A percentile compares a stretch with the other conserved stretches of the same genome.
Evolutionary conservation across 2,329 filamentous ascomycete genomes (phyloP).

Genomic region (Paecilomyces variotii): DNA sequence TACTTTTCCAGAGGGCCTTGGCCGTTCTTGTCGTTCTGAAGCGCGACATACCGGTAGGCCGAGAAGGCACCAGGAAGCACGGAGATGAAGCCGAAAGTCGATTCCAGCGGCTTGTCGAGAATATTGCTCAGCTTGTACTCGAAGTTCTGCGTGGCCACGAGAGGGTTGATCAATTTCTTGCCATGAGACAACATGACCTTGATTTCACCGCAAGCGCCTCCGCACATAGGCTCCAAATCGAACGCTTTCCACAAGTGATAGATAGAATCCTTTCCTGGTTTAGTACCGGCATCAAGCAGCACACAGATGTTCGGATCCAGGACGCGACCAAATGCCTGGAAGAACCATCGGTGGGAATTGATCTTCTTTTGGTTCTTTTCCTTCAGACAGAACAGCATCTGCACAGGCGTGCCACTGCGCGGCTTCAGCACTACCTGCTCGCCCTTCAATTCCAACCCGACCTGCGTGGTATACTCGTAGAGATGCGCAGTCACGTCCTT

Average conservation of each 20-base stretch:
- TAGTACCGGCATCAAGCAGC: constrained; percentile 89
- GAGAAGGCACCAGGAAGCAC: constrained; percentile 96
- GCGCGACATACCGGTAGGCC: constrained; percentile 88
- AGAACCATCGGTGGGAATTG: constrained; percentile 99
- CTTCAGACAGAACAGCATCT: constrained; percentile 96
- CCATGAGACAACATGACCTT: constrained; percentile 90
- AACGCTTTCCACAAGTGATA: constrained; percentile 99
- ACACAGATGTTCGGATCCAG: constrained; percentile 96
- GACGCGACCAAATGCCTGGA: constrained; percentile 88
- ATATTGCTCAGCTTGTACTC: constrained; percentile 99
- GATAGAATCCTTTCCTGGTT: constrained; percentile 86
- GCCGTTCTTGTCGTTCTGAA: constrained; percentile 94
- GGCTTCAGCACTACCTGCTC: constrained; percentile 76
- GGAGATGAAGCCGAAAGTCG: constrained; percentile 94
- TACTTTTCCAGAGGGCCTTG: constrained; percentile 93
- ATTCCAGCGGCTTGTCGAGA: constrained; percentile 93
- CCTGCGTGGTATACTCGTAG: constrained; percentile 62
- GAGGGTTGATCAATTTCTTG: constrained; percentile 82
- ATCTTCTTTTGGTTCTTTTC: constrained; percentile 99
- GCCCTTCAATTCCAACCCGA: constrained; percentile 79
- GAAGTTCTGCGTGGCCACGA: constrained; percentile 95
- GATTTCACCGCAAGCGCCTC: constrained; percentile 95
- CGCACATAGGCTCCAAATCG: constrained; percentile 94
- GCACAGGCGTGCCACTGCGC: constrained; percentile 76
- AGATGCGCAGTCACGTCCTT: constrained; percentile 97